Conservation (phyloP, 1,284 basidiomycete genomes). For the Trichosporon sp. region DNA sequence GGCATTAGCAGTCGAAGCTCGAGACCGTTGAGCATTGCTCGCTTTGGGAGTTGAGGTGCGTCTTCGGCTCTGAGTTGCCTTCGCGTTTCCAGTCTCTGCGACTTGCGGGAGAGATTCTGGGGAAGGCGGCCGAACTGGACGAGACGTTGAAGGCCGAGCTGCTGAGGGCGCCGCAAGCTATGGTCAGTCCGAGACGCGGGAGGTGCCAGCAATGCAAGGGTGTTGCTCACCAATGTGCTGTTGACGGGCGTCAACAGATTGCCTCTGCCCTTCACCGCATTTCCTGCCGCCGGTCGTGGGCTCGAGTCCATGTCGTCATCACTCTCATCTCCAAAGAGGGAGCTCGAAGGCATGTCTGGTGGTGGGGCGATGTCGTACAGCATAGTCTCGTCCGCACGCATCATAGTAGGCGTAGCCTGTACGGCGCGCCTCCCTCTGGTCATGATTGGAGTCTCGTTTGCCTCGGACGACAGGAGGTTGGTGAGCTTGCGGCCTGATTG, state of each 20-base stretch:
- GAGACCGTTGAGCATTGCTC: neutral
- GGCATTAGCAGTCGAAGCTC: neutral
- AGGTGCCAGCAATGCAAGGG: neutral
- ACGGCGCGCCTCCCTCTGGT: neutral
- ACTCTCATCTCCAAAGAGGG: slow-evolving; percentile 8
- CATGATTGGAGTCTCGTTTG: neutral
- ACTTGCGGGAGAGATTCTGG: neutral
- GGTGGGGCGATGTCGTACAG: slow-evolving; percentile 11
- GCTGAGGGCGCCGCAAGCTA: neutral
- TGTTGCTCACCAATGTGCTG: slow-evolving; percentile 27
- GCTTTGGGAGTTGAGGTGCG: neutral
- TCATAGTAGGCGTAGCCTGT: neutral
- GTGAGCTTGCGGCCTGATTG: neutral
- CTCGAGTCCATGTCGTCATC: slow-evolving; percentile 4
- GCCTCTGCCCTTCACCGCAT: slow-evolving; percentile 12
- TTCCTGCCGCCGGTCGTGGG: neutral
- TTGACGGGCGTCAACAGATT: slow-evolving; percentile 33
- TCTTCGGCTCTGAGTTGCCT: neutral
- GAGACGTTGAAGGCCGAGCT: neutral
- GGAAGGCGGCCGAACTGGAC: neutral
- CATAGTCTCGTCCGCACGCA: slow-evolving; percentile 10
- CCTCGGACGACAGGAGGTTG: neutral
- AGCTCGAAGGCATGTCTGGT: slow-evolving; percentile 9
- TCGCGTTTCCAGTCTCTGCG: neutral
- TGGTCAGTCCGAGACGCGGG: neutral